Conservation (phyloP, 441 rosid species). For the Isatis lusitanica region DNA sequence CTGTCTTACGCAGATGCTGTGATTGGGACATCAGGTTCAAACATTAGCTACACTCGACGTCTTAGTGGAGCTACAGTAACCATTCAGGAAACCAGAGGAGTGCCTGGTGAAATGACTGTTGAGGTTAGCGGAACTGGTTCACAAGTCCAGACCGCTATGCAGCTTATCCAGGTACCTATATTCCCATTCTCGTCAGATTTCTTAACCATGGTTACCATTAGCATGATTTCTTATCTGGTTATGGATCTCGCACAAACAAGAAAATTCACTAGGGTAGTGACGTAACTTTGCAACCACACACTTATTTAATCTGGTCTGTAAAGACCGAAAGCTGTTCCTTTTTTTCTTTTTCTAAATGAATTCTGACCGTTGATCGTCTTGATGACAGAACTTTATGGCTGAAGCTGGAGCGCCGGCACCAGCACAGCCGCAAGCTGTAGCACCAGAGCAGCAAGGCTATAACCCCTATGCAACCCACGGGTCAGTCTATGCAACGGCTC, state of each 20-base stretch:
- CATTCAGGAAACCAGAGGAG: constrained; percentile 92
- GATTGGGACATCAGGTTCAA: constrained; percentile 93
- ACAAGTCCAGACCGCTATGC: constrained; percentile 97
- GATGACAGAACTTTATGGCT: constrained; percentile 89
- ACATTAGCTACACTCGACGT: constrained; percentile 91
- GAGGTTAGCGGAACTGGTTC: constrained; percentile 95
- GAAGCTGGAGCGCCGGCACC: constrained; percentile 79
- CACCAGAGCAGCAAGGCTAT: constrained; percentile 71
- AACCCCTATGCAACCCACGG: constrained; percentile 64
- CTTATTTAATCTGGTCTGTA: neutral
- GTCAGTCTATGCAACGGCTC: constrained; percentile 36
- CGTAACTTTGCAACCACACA: neutral
- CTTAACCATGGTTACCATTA: neutral
- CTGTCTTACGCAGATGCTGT: constrained; percentile 94
- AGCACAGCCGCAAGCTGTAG: constrained; percentile 45
- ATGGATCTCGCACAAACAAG: neutral
- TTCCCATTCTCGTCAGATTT: neutral
- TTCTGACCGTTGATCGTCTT: constrained; percentile 1
- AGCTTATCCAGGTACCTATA: constrained; percentile 73
- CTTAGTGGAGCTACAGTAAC: constrained; percentile 96
- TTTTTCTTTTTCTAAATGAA: neutral
- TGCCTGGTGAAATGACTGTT: constrained; percentile 96
- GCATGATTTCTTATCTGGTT: neutral
- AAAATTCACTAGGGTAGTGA: neutral
- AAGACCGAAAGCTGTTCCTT: neutral